Conservation (phyloP, 495 filamentous ascomycete species). For the Penicillium paxilli region DNA sequence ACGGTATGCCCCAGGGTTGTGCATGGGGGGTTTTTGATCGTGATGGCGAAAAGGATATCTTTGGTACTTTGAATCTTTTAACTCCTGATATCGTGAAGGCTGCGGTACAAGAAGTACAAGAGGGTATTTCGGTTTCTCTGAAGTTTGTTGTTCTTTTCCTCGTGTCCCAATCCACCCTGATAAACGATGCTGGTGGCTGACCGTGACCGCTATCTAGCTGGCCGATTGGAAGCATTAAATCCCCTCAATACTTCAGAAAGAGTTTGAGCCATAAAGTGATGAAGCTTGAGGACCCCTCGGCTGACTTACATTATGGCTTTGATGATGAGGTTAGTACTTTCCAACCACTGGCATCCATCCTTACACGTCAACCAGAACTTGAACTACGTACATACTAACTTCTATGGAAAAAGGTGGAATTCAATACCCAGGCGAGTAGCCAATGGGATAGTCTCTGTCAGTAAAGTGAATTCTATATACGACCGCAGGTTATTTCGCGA, state of each 20-base stretch:
- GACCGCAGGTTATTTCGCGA: slow-evolving; percentile 12
- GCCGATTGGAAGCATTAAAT: slow-evolving; percentile 46
- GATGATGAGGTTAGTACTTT: slow-evolving; percentile 43
- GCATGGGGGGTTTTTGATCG: slow-evolving; percentile 68
- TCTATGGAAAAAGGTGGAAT: slow-evolving; percentile 30
- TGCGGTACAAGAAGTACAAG: slow-evolving; percentile 50
- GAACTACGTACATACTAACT: too few relatives aligned
- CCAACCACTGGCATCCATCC: not conserved
- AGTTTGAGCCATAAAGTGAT: slow-evolving; percentile 50
- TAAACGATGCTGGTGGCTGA: not conserved
- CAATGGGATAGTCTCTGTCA: slow-evolving; percentile 41
- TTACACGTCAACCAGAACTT: too few relatives aligned
- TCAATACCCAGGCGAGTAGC: slow-evolving; percentile 48
- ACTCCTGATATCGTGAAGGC: slow-evolving; percentile 53
- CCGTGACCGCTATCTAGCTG: slow-evolving; percentile 16
- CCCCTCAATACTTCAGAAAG: slow-evolving; percentile 52
- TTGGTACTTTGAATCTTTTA: slow-evolving; percentile 60
- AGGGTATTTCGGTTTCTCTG: slow-evolving; percentile 58
- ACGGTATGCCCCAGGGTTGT: slow-evolving; percentile 62
- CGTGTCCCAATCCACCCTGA: not conserved
- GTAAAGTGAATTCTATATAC: slow-evolving; percentile 1
- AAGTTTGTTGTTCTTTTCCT: slow-evolving; percentile 44
- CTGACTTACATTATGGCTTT: slow-evolving; percentile 27
- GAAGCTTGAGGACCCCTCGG: slow-evolving; percentile 38
- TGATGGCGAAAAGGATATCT: slow-evolving; percentile 57